Percentiles rank a stretch among this genome's conserved stretches.
These are phyloP conservation scores for Emergomyces orientalis DNA, from an alignment of 2,329 filamentous ascomycete genomes.

Conservation along the genomic window DNA sequence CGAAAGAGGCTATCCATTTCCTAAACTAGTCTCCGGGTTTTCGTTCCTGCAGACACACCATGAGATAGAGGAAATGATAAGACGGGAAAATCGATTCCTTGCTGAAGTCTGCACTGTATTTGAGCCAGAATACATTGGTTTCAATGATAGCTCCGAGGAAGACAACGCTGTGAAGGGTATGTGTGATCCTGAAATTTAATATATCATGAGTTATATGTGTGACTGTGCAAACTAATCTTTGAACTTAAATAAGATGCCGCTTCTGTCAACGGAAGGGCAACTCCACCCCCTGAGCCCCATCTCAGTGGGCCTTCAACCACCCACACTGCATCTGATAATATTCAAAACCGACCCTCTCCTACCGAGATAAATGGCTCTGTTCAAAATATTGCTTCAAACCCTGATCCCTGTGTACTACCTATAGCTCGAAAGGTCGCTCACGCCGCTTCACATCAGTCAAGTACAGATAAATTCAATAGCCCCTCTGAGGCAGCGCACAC, in stretches of 20 bases:
- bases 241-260: background rate
- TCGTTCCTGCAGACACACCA: background rate
- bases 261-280: background rate
- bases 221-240: background rate
- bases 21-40: background rate
- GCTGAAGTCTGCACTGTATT: background rate
- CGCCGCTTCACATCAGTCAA: background rate
- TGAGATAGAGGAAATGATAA: background rate
- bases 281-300: background rate
- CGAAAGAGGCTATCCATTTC: background rate
- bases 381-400: background rate
- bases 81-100: background rate
- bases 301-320: background rate
- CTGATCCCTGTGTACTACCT: background rate
- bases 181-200: background rate
- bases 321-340: background rate
- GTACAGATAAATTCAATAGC: background rate
- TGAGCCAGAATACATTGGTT: background rate
- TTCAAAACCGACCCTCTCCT: background rate
- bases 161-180: background rate
- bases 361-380: background rate
- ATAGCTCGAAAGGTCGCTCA: background rate
- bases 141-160: background rate
- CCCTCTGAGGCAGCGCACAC: background rate
- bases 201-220: background rate